Percentiles rank a stretch among this genome's conserved stretches.
Evolutionary conservation across 1,139 yeast genomes (phyloP).

Genomic region (Blastobotrys malaysiensis): DNA sequence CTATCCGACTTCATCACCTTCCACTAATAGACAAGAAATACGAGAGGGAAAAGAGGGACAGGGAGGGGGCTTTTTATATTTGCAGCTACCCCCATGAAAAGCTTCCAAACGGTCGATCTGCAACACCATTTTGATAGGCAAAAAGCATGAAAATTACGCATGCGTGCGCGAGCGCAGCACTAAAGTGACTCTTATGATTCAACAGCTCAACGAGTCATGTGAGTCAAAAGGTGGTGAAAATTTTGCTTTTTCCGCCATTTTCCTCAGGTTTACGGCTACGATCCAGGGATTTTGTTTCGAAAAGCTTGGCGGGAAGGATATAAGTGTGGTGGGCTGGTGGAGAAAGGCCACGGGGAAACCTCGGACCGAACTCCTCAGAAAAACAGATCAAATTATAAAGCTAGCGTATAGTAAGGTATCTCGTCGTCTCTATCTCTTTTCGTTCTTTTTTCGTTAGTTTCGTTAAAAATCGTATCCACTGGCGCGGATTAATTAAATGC

Average conservation of each 20-base stretch:
- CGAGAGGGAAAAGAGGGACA: background rate
- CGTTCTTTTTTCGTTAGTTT: background rate
- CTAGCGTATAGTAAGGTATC: background rate
- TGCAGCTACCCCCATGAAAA: background rate
- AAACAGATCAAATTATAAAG: background rate
- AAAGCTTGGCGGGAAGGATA: too few relatives aligned
- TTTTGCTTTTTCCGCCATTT: background rate
- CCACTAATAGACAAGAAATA: background rate
- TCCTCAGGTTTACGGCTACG: background rate
- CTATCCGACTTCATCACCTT: background rate
- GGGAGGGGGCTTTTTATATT: background rate
- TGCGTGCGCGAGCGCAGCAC: background rate
- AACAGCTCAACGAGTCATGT: background rate
- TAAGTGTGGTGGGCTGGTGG: background rate
- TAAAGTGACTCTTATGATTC: background rate
- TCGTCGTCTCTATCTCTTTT: background rate
- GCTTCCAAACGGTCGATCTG: background rate
- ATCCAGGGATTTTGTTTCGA: background rate
- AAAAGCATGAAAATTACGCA: background rate
- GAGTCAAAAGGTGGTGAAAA: background rate
- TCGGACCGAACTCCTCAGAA: background rate
- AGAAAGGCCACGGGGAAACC: background rate
- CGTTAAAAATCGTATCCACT: background rate
- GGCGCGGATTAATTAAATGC: background rate
- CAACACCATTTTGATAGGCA: background rate